Conservation (phyloP, 208 protist genomes). For the Acanthamoeba pearcei region DNA sequence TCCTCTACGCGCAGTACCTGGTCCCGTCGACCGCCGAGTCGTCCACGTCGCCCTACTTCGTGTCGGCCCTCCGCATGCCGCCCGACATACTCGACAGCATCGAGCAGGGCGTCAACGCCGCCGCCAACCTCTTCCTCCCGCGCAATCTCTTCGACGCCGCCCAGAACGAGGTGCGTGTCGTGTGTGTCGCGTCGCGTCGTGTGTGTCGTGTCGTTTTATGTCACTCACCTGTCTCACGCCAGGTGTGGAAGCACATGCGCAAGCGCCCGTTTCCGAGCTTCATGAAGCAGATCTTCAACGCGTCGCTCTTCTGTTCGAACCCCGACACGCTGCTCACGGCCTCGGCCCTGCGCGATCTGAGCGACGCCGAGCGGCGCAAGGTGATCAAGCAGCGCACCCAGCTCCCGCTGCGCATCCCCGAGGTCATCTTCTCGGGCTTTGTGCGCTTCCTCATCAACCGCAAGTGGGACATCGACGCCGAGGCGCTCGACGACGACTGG, state of each 20-base stretch:
- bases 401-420: conserved; percentile 12
- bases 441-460: neutral
- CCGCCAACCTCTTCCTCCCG: conserved; percentile 2
- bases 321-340: neutral
- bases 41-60: neutral
- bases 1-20: conserved; percentile 40
- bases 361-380: conserved; percentile 3
- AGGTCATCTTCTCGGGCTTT: conserved; percentile 25
- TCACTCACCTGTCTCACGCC: too few relatives aligned
- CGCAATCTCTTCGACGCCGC: conserved; percentile 40
- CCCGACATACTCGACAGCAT: neutral
- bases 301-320: neutral
- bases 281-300: conserved; percentile 38
- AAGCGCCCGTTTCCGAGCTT: neutral
- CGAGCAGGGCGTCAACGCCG: neutral
- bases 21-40: conserved; percentile 17
- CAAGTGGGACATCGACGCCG: conserved; percentile 40
- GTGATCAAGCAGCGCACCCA: neutral
- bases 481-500: neutral
- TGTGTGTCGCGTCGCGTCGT: neutral
- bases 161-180: conserved; percentile 3
- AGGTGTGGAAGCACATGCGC: conserved; percentile 42
- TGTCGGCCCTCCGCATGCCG: neutral
- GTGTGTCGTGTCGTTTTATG: neutral
- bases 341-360: neutral